Evolutionary conservation across 495 filamentous ascomycete species (phyloP), one percentile per base, ranked within the genome.

Genomic region (Melanomma pulvis-pyrius): DNA sequence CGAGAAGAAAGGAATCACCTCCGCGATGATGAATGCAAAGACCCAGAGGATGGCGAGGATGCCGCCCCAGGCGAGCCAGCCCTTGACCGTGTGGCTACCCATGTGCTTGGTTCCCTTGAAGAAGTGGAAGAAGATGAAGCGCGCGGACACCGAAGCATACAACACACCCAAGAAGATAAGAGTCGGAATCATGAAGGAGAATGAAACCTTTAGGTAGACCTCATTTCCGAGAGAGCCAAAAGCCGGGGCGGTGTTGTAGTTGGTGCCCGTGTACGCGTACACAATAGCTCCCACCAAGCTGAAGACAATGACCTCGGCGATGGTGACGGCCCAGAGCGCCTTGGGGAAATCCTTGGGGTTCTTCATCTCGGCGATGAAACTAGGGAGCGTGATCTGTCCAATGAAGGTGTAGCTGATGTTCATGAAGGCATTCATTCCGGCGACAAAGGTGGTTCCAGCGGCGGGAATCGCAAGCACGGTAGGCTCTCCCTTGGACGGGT

Each of bases 321-420:
- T 90, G 34, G 92, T 94, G 60, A 93, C 91, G 21, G 87, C 90
- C 80, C 90, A 94, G 1, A 96, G 82, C 24, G 92, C 91, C 76
- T 96, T 96, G 73, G 90, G 92, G 75, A 96, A 96, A 67, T 96
- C 92, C 61, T 82, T 82, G 0, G 92, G 92, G 36, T 94, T 84
- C 73, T 85, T 87, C 92, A 96, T 96, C 74, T 96, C 92, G 4
- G 92, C 92, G 67, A 96, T 96, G 80, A 96, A 96, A 70, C 87
- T 90, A 1, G 92, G 92, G 25, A 96, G 81, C 0, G 92, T 96
- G 75, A 96, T 96, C 74, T 96, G 92, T 3, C 92, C 92, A 67
- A 96, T 94, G 77, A 96, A 94, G 7, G 92, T 96, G 76, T 94
- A 96, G 76, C 84, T 86, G 72, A 96, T 96, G 75, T 96, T 96